Conservation (phyloP, 1,284 basidiomycete genomes). For the Schizophyllum amplum region DNA sequence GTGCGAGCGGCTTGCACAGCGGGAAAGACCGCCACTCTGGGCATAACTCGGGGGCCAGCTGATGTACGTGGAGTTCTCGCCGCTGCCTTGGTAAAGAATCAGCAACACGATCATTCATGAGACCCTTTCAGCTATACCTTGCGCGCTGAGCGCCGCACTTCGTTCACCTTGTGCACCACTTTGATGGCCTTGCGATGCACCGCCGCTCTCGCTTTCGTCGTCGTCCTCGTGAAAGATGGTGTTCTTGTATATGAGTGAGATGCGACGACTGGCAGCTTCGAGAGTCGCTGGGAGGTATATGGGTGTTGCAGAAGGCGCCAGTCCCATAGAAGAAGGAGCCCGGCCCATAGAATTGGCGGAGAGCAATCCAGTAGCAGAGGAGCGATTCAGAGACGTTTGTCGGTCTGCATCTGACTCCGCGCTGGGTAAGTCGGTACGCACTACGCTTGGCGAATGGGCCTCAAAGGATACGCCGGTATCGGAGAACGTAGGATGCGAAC, state of each 20-base stretch:
- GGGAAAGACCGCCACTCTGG: constrained; percentile 1
- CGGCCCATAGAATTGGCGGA: too few species aligned
- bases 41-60: constrained; percentile 46
- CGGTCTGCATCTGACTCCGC: too few species aligned
- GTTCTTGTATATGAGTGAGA: constrained; percentile 60
- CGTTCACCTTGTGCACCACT: not conserved
- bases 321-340: too few species aligned
- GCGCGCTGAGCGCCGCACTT: too few species aligned
- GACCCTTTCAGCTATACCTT: too few species aligned
- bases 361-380: constrained; percentile 10
- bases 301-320: constrained; percentile 11
- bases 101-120: too few species aligned
- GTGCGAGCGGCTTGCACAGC: constrained; percentile 7
- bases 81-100: not conserved
- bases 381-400: too few species aligned
- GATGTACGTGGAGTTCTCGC: constrained; percentile 38
- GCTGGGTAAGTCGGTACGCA: too few species aligned
- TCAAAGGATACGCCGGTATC: not conserved
- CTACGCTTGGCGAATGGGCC: not conserved
- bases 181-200: constrained; percentile 15
- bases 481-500: not conserved
- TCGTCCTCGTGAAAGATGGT: constrained; percentile 45
- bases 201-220: constrained; percentile 11
- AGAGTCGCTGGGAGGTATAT: constrained; percentile 41
- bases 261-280: constrained; percentile 51